These are phyloP conservation scores for Cladosporium sp. DNA, from an alignment of 2,329 filamentous ascomycete genomes.

Conservation along the genomic window DNA sequence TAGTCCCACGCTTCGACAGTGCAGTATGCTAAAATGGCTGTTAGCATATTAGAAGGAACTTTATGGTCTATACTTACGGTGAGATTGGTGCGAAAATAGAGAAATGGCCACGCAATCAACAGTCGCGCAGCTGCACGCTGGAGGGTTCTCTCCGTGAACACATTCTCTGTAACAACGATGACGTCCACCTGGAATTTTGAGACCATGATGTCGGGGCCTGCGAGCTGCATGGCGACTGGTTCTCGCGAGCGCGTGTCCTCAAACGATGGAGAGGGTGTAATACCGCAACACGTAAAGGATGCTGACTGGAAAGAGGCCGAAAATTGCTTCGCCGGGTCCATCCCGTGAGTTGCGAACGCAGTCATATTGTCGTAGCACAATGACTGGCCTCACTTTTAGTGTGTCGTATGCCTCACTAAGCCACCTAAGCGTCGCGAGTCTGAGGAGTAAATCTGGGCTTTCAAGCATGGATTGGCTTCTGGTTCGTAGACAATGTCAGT, in stretches of 20 bases:
- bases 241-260: neutral
- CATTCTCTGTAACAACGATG: neutral
- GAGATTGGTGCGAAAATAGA: neutral
- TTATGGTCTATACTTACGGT: neutral
- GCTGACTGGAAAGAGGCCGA: no score
- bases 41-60: neutral
- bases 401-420: no score
- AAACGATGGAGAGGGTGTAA: no score
- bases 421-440: no score
- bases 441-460: no score
- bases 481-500: no score
- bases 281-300: no score
- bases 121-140: neutral
- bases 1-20: neutral
- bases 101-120: neutral
- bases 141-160: neutral
- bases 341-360: no score
- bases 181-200: neutral
- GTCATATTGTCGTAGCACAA: no score
- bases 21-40: neutral
- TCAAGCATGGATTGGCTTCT: no score
- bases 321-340: no score
- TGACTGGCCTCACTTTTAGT: no score
- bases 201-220: constrained; percentile 1
- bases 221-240: neutral